A percentile compares a stretch with the other conserved stretches of the same genome.
Conservation (phyloP, 495 filamentous ascomycete species). For the Chaetomium cochliodes region DNA sequence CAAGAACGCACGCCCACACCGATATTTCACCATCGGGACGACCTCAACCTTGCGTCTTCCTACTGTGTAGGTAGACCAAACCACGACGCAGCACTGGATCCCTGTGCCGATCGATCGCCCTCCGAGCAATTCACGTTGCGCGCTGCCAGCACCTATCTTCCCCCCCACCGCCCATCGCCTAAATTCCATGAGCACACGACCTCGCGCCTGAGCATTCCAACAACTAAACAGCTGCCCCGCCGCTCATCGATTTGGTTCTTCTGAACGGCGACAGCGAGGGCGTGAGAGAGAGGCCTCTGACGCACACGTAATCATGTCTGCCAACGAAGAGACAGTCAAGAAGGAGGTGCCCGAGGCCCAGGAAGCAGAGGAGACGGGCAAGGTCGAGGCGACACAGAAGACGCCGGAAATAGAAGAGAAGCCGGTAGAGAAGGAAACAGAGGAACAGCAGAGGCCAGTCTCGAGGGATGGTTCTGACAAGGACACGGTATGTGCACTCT, state of each 20-base stretch:
- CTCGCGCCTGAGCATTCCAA: slow-evolving; percentile 4
- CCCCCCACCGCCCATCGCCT: slow-evolving; percentile 1
- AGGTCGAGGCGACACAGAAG: not conserved
- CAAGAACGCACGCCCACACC: not conserved
- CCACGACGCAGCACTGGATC: not conserved
- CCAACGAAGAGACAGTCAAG: slow-evolving; percentile 10
- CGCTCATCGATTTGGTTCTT: not conserved
- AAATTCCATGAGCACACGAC: slow-evolving; percentile 23
- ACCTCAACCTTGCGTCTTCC: too few species aligned
- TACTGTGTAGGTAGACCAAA: not conserved
- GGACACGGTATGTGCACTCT: slow-evolving; percentile 41
- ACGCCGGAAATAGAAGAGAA: slow-evolving; percentile 8
- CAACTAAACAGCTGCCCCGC: not conserved
- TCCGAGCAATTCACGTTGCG: not conserved
- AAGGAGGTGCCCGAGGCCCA: not conserved
- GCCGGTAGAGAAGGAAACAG: not conserved
- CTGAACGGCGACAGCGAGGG: not conserved
- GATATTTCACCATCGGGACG: not conserved
- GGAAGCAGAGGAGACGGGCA: not conserved
- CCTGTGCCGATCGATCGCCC: not conserved
- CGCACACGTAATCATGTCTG: slow-evolving; percentile 2
- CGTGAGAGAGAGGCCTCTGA: not conserved
- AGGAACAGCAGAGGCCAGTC: slow-evolving; percentile 14
- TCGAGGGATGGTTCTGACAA: slow-evolving; percentile 35
- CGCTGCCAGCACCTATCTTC: not conserved